Evolutionary conservation across 768 basidiomycete genomes (phyloP).

Genomic region (Naganishia onofrii): DNA sequence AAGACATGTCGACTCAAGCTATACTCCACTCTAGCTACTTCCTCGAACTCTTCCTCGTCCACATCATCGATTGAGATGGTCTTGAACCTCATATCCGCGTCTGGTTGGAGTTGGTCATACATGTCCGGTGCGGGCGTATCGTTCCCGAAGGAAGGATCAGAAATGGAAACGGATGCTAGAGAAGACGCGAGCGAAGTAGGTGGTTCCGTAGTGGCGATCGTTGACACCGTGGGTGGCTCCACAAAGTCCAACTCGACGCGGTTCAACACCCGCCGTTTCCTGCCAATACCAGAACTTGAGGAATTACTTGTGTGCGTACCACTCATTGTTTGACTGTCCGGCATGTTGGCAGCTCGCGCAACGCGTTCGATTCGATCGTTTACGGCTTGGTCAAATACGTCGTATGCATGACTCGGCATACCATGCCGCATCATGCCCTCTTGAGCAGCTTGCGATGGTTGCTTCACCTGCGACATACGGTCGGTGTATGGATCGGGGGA

Average conservation of each 20-base stretch:
- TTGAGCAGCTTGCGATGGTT: not conserved
- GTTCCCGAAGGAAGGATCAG: constrained; percentile 14
- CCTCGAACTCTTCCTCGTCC: constrained; percentile 19
- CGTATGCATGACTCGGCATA: constrained; percentile 11
- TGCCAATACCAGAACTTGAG: not conserved
- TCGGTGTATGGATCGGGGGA: constrained; percentile 8
- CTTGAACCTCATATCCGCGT: constrained; percentile 15
- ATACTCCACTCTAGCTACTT: constrained; percentile 18
- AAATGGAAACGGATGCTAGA: constrained; percentile 5
- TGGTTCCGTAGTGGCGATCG: not conserved
- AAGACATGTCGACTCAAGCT: constrained; percentile 23
- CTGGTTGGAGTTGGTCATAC: not conserved
- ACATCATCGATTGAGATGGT: constrained; percentile 20
- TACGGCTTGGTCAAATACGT: constrained; percentile 18
- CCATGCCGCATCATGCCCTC: not conserved
- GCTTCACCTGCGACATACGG: not conserved
- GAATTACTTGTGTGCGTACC: constrained; percentile 16
- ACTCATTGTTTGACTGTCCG: constrained; percentile 14
- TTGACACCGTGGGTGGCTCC: not conserved
- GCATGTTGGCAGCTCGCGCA: not conserved
- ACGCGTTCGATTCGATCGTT: constrained; percentile 7
- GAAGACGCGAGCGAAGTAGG: constrained; percentile 3
- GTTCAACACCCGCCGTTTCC: constrained; percentile 31
- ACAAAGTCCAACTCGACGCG: constrained; percentile 26
- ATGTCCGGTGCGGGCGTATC: constrained; percentile 13